Base-by-base conservation (phyloP, 495 filamentous ascomycete genomes). In the Penicillium pancosmium region DNA sequence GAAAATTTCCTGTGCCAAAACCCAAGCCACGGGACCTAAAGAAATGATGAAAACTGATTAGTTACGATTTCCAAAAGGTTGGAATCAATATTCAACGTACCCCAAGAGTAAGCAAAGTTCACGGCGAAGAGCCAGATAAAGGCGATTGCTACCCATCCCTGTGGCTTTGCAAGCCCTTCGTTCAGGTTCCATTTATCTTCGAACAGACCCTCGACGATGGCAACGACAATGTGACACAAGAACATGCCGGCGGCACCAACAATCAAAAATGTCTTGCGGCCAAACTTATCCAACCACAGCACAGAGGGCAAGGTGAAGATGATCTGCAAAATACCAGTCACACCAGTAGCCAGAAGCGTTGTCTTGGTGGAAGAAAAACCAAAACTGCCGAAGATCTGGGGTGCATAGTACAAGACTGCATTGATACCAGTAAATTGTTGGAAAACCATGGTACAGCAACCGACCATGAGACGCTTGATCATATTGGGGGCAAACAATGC, bases 171-270 rank as follows among this genome's bases (percentile, higher is more conserved):
- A 44, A 44, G 41, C 7, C 41, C 5, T 23, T 64, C 61, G 50
- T 63, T 55, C 46, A 57, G 50, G 38, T 67, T 52, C 71, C 72
- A 77, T 40, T 75, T 54, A 44, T 65, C 46, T 58, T 73, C 53
- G 56, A 68, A 78, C 2, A 69, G 48, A 61, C 70, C 77, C 47
- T 74, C 71, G 15, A 78, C 65, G 10, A 67, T 67, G n/a, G 69
- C 75, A 10, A 79, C 72, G 36, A 80, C 65, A 51, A 79, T 61
- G 52, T 77, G 73, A 57, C 85, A 77, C 35, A 65, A 67, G 36
- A 81, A 86, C 90, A 92, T 93, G 47, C 83, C 84, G 31, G 87
- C 65, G n/a, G 86, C 88, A 47, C 90, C 89, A 16, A 73, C 82
- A 47, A 91, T 83, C 21, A 93, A 82, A 35, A 91, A 80, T 4